Conservation (phyloP, 805 yeast genomes). For the Monosporozyma unispora region DNA sequence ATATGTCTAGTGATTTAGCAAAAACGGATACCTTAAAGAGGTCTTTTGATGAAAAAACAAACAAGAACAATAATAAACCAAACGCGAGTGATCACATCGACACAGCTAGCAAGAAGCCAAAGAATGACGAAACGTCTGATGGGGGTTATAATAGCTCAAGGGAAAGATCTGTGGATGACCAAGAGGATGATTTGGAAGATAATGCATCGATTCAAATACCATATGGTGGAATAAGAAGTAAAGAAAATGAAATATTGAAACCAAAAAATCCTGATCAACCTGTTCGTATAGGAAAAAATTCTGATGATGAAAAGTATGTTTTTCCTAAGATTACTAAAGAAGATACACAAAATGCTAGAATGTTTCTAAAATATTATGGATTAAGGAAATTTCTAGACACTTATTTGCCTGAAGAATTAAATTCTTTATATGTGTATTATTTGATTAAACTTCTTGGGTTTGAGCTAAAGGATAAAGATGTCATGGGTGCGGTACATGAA, state of each 20-base stretch:
- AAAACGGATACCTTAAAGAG: not conserved
- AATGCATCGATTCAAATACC: not conserved
- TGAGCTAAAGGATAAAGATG: constrained; percentile 29
- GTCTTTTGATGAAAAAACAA: not conserved
- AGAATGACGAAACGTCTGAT: not conserved
- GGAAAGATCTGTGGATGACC: not conserved
- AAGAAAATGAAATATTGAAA: constrained; percentile 6
- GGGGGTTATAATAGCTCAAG: not conserved
- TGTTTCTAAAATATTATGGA: constrained; percentile 52
- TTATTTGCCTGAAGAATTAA: constrained; percentile 53
- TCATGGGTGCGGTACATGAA: constrained; percentile 26
- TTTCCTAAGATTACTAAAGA: constrained; percentile 35
- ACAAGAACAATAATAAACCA: not conserved
- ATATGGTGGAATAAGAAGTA: constrained; percentile 5
- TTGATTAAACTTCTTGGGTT: constrained; percentile 61
- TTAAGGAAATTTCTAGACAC: constrained; percentile 48
- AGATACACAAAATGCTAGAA: constrained; percentile 39
- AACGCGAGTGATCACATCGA: not conserved
- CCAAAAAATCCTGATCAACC: constrained; percentile 17
- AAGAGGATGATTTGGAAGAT: not conserved
- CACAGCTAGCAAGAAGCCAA: not conserved
- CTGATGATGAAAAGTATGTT: constrained; percentile 25
- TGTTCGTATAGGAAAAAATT: constrained; percentile 22
- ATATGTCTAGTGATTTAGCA: not conserved
- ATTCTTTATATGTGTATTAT: constrained; percentile 46